Percentiles rank a stretch among this genome's conserved stretches.
phyloP scores from a whole-genome alignment of 225 moss, liverwort and hornwort species.

The Straminergon stramineum region DNA sequence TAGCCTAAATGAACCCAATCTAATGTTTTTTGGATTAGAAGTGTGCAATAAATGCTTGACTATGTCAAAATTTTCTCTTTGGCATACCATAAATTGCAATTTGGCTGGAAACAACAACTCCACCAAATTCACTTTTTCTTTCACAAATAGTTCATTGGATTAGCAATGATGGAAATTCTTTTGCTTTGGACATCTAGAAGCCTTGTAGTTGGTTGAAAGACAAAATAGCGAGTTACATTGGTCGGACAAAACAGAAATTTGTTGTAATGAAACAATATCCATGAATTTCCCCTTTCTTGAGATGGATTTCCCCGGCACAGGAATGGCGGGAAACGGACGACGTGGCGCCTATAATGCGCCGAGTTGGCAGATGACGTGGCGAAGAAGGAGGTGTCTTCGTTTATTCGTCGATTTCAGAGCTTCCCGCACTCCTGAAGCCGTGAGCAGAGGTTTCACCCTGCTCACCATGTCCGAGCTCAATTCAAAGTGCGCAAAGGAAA shows the following conservation, averaged over 20 bases:
- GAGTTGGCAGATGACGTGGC: constrained; percentile 1
- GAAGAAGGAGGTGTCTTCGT: neutral
- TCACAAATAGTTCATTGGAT: neutral
- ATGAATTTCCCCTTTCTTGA: neutral
- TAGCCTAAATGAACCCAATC: accelerated
- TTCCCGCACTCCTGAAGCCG: too few species aligned
- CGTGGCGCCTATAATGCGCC: neutral
- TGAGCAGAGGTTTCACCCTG: neutral
- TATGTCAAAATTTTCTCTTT: accelerated
- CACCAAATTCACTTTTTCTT: neutral
- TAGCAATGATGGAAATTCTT: neutral
- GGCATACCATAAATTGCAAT: accelerated
- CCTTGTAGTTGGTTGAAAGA: neutral
- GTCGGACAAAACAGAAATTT: neutral
- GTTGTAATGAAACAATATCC: neutral
- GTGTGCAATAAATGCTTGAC: neutral
- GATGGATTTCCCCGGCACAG: neutral
- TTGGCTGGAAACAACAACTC: accelerated
- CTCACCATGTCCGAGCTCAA: neutral
- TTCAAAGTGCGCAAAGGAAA: neutral
- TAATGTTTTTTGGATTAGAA: neutral
- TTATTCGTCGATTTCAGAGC: neutral
- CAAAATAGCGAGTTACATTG: accelerated
- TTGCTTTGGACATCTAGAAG: neutral
- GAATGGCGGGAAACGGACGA: neutral